These are phyloP conservation scores for Mortierella alpina DNA, from an alignment of 192 early-diverging fungal species.

Conservation along the genomic window DNA sequence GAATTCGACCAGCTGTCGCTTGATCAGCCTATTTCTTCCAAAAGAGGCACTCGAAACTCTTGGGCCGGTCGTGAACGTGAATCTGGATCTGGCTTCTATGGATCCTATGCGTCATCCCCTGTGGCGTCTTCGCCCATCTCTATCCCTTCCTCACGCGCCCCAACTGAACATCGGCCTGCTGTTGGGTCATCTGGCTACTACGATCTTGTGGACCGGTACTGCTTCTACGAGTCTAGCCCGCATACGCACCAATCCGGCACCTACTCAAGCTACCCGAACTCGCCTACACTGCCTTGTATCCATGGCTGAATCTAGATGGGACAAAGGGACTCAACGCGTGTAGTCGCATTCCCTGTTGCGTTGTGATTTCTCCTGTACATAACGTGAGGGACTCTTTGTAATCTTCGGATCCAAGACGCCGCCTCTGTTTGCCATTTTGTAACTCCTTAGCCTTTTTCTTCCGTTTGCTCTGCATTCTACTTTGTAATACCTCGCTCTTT, in stretches of 20 bases:
- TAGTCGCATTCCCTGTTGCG: neutral
- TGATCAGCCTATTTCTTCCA: constrained; percentile 5
- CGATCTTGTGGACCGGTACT: constrained; percentile 67
- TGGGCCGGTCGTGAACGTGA: constrained; percentile 18
- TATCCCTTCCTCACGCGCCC: constrained; percentile 22
- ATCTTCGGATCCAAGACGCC: neutral
- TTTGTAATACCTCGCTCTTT: neutral
- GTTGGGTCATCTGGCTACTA: constrained; percentile 61
- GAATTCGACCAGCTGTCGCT: constrained; percentile 33
- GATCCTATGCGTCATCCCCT: constrained; percentile 2
- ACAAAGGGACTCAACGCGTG: neutral
- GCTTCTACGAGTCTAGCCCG: constrained; percentile 61
- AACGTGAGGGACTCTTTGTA: neutral
- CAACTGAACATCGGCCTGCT: constrained; percentile 29
- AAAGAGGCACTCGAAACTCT: constrained; percentile 9
- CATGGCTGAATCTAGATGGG: constrained; percentile 17
- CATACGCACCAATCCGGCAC: constrained; percentile 19
- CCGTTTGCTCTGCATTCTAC: neutral
- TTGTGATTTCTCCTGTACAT: constrained; percentile 11
- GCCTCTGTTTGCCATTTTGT: constrained; percentile 1
- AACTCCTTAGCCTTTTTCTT: constrained; percentile 3
- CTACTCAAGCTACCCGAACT: constrained; percentile 48
- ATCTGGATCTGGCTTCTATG: constrained; percentile 2
- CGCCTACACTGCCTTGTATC: constrained; percentile 43
- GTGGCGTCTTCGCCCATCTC: constrained; percentile 40